Base-by-base conservation (phyloP, 1,139 yeast species). In the Debaryomycetaceae sp. region DNA sequence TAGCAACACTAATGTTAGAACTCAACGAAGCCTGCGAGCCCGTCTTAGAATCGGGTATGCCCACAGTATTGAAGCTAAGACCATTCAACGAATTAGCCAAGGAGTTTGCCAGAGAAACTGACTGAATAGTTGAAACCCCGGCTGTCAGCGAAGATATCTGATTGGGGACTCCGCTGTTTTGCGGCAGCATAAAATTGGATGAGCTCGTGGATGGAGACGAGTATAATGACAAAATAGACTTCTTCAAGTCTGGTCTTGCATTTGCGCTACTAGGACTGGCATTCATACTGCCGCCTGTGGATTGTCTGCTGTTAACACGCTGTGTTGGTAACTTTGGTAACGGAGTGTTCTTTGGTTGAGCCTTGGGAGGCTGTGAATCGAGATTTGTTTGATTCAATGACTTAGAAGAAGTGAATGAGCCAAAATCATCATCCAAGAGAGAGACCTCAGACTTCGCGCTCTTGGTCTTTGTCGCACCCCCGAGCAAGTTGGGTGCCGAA, bases 161-260 rank as follows among this genome's bases (percentile, higher is more conserved):
- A 37, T 36, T 49, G 20, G 42, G 51, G 23, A 5, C 13, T 9
- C 7, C 35, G 17, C 34, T 42, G 40, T 51, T 56, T 42, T 52
- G 65, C 13, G 62, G 67, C 44, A 64, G 69, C 34, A 61, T 46
- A 45, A 68, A 66, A 40, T 72, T 64, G 24, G 69, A 59, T n/a
- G 61, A 58, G 1, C 75, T 66, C 1, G 74, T 63, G 2, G 75
- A 66, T 11, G 93, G 88, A 2, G 87, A 78, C 1, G 97, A 85
- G 62, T 93, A 93, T 47, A 93, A 75, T 20, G 97, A 89, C 49
- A 93, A 69, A 50, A 93, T 93, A 1, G 97, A 87, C 66, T 88
- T 88, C 60, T 93, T 93, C 62, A 93, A 76, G 59, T 91, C 97
- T 5, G 73, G 74, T 49, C 79, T 63, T 22, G 66, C 67, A 31